Conservation (phyloP, 257 asterid species). For the Euphrasia confusa region DNA sequence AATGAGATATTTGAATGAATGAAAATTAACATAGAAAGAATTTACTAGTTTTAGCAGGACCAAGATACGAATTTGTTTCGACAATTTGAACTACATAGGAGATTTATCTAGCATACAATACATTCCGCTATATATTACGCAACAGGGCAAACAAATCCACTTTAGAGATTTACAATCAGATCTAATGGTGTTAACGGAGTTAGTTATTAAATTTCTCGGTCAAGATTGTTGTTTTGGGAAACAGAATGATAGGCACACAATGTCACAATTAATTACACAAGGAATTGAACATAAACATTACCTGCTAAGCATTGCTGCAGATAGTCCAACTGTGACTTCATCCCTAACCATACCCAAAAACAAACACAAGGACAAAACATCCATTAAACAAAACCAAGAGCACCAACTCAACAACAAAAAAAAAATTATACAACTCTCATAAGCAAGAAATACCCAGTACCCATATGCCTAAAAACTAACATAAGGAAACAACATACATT, state of each 20-base stretch:
- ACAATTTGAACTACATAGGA: too few relatives aligned
- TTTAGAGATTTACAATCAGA: neutral
- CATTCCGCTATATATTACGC: too few relatives aligned
- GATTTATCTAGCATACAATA: too few relatives aligned
- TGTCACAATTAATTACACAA: slow-evolving; percentile 6
- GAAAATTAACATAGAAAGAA: slow-evolving; percentile 12
- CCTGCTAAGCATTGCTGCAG: slow-evolving; percentile 95
- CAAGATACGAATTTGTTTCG: neutral
- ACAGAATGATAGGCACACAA: neutral
- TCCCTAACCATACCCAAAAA: slow-evolving; percentile 44
- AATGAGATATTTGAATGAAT: slow-evolving; percentile 3
- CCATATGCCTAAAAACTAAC: too few relatives aligned
- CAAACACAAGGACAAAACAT: slow-evolving; percentile 8
- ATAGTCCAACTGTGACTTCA: slow-evolving; percentile 88
- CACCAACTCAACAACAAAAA: slow-evolving; percentile 15
- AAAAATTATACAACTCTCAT: neutral
- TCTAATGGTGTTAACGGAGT: neutral
- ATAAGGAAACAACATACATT: too few relatives aligned
- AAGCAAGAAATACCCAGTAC: too few relatives aligned
- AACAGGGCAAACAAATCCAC: neutral
- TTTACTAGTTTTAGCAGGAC: neutral
- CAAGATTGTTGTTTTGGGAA: too few relatives aligned
- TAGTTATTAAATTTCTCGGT: neutral
- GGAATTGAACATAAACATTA: slow-evolving; percentile 27
- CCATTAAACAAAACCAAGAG: slow-evolving; percentile 23